A percentile compares a stretch with the other conserved stretches of the same genome.
Conservation (phyloP, 1,284 basidiomycete species). For the Naganishia cerealis region DNA sequence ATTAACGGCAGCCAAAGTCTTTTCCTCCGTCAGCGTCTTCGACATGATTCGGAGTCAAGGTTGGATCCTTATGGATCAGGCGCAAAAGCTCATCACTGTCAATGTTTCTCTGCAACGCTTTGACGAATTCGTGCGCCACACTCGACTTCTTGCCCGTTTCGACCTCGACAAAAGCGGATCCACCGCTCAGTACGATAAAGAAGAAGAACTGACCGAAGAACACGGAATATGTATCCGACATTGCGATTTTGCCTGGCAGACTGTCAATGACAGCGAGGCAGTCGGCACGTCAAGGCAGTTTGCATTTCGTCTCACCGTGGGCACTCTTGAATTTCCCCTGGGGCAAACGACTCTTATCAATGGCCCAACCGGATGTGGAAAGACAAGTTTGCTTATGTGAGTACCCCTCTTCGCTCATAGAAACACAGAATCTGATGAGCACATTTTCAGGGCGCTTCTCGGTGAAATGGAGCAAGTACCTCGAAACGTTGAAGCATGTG, state of each 20-base stretch:
- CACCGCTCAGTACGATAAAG: not conserved
- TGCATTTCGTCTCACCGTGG: slow-evolving; percentile 58
- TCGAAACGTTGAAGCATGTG: slow-evolving; percentile 61
- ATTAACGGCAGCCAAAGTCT: slow-evolving; percentile 55
- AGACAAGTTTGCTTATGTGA: slow-evolving; percentile 52
- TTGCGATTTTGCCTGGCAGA: slow-evolving; percentile 25
- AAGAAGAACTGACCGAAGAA: slow-evolving; percentile 6
- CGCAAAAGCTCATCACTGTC: slow-evolving; percentile 23
- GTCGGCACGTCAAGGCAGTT: not conserved
- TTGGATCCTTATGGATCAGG: slow-evolving; percentile 9
- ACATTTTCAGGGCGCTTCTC: slow-evolving; percentile 53
- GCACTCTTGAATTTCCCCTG: slow-evolving; percentile 61
- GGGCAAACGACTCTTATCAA: slow-evolving; percentile 64
- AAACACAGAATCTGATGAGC: not conserved
- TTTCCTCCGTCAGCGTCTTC: slow-evolving; percentile 52
- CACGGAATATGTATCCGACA: slow-evolving; percentile 1
- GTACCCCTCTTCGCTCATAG: not conserved
- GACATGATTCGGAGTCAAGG: slow-evolving; percentile 46
- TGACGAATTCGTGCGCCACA: slow-evolving; percentile 14
- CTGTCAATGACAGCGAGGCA: not conserved
- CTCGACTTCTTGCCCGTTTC: slow-evolving; percentile 26
- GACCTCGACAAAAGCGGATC: slow-evolving; percentile 11
- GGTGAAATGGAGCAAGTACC: slow-evolving; percentile 57
- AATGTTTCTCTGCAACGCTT: slow-evolving; percentile 28
- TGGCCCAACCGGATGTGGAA: slow-evolving; percentile 59